Evolutionary conservation across 1,284 basidiomycete genomes (phyloP), one percentile per base, ranked within the genome.

Genomic region (Amylostereum areolatum): DNA sequence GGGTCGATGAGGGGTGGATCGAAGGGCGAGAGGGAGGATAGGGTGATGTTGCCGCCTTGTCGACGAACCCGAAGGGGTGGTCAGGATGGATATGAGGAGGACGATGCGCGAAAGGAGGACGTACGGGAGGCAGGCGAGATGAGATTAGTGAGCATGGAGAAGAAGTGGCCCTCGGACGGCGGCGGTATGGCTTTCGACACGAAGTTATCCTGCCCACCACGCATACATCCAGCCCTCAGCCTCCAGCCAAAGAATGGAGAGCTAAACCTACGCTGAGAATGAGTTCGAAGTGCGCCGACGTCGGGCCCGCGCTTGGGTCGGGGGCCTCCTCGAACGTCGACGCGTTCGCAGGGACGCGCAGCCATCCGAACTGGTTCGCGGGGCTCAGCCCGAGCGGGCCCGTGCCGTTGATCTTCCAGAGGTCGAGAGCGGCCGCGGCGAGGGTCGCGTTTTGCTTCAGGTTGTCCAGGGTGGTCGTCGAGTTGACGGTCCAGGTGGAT

Each of bases 1-100:
- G 75, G 74, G 56, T 77, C 71, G 51, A 79, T 73, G 24, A 66
- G 49, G n/a, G 72, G 71, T 5, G 55, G 45, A 51, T 72, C 70
- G 52, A 75, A 64, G 0, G 62, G 62, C 35, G 56, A 46, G 2
- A 50, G 46, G 2, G 59, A 53, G 25, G 45, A 44, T 18, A 62
- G 50, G 18, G 50, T 55, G 12, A 60, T 46, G 34, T 45, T 51
- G 5, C 60, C 59, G 39, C 60, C 55, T 62, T 39, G 37, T 35
- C 37, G 27, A n/a, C n/a, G 37, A 39, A 39, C n/a, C 6, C 37
- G 37, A n/a, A 39, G 7, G 27, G 5, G 12, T 39, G 7, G 6
- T 39, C 9, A 25, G 29, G 36, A 36, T 24, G 28, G 12, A 24
- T 36, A 51, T 28, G 28, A 43, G 25, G 25, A 33, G n/a, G 28